Percentiles rank a stretch among this genome's conserved stretches.
Conservation (phyloP, 192 early-diverging fungal species). For the Linnemannia schmuckeri region DNA sequence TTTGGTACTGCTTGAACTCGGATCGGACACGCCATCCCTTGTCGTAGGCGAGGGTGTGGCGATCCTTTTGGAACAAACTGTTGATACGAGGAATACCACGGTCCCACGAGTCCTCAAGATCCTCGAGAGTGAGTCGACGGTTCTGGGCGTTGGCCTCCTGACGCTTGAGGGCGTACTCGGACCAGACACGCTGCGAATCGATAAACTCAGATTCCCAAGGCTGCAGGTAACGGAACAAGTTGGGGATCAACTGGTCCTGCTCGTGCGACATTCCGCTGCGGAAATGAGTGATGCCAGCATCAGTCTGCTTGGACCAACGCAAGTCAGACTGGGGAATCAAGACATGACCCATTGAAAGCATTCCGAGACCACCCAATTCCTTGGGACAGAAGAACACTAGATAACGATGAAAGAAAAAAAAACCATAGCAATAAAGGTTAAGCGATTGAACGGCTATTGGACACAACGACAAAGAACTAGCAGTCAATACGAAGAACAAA, state of each 20-base stretch:
- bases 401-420: conserved; percentile 1
- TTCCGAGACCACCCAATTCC: conserved; percentile 96
- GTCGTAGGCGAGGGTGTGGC: conserved; percentile 99
- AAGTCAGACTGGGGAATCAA: conserved; percentile 97
- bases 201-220: conserved; percentile 99
- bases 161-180: conserved; percentile 97
- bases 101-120: conserved; percentile 99
- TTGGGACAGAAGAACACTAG: conserved; percentile 79
- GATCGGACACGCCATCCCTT: conserved; percentile 98
- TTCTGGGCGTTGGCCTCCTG: conserved; percentile 98
- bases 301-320: conserved; percentile 97
- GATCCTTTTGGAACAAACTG: conserved; percentile 98
- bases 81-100: conserved; percentile 98
- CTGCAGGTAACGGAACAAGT: conserved; percentile 96
- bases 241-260: conserved; percentile 97
- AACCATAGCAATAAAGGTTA: neutral
- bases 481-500: conserved; percentile 52
- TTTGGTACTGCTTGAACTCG: conserved; percentile 98
- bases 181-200: conserved; percentile 99
- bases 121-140: conserved; percentile 97
- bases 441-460: neutral
- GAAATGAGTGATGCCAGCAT: conserved; percentile 97
- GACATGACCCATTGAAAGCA: conserved; percentile 99
- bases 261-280: conserved; percentile 98
- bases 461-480: neutral